These are phyloP conservation scores for Carex arenaria DNA, from an alignment of 202 grass and related monocot species.

Conservation along the genomic window DNA sequence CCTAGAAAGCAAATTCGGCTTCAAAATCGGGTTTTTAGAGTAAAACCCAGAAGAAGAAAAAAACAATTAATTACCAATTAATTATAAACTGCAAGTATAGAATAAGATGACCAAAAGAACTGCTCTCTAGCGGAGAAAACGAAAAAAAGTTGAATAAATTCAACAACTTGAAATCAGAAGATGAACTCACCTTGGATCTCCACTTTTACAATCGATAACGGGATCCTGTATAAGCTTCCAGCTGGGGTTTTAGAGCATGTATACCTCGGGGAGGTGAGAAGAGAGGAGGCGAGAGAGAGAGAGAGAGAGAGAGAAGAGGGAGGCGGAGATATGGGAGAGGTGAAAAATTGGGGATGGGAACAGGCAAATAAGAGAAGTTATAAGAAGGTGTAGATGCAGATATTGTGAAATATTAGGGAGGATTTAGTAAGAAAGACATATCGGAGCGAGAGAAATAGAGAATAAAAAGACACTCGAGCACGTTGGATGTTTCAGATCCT, in stretches of 20 bases:
- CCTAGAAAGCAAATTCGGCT: neutral
- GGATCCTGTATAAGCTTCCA: neutral
- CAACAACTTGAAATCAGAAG: slow-evolving; percentile 5
- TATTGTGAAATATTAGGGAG: neutral
- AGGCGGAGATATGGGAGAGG: slow-evolving; percentile 6
- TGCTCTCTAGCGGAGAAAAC: neutral
- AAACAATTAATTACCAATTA: neutral
- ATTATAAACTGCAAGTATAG: neutral
- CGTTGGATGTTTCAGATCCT: neutral
- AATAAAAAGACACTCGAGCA: slow-evolving; percentile 10
- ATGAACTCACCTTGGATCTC: slow-evolving; percentile 22
- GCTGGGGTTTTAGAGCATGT: neutral
- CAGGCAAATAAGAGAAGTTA: neutral
- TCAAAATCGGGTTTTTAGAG: neutral
- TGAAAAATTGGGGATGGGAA: slow-evolving; percentile 8
- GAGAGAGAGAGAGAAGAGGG: neutral
- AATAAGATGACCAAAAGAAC: neutral
- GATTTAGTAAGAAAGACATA: neutral
- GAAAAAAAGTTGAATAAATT: neutral
- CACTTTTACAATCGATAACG: slow-evolving; percentile 13
- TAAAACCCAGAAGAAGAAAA: neutral
- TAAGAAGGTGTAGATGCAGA: neutral
- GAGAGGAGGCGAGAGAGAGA: neutral
- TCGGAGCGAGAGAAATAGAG: neutral
- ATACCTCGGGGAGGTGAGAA: neutral